Evolutionary conservation across 257 asterid genomes (phyloP).

Genomic region (Craterostigma plantagineum): DNA sequence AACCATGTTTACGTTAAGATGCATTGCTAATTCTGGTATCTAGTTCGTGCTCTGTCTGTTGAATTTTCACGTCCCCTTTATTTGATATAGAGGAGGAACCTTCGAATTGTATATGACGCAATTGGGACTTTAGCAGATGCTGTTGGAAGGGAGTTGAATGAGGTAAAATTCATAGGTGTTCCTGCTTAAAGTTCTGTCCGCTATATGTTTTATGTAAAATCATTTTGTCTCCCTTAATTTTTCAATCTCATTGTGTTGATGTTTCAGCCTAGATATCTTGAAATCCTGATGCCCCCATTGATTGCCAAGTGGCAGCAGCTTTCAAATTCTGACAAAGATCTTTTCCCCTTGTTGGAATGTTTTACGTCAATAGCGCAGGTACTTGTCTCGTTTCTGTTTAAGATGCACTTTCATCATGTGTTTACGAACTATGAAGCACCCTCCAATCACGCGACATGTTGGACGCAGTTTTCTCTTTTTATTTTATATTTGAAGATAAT

Average conservation of each 20-base stretch:
- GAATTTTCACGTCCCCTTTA: slow-evolving; percentile 3
- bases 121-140: slow-evolving; percentile 95
- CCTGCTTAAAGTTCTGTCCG: too few species aligned
- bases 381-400: slow-evolving; percentile 1
- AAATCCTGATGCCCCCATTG: slow-evolving; percentile 92
- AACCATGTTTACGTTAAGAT: too few species aligned
- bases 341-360: slow-evolving; percentile 90
- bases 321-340: slow-evolving; percentile 81
- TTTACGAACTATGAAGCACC: too few species aligned
- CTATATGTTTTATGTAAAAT: too few species aligned
- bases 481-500: too few species aligned
- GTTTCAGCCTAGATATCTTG: slow-evolving; percentile 72
- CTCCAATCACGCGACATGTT: too few species aligned
- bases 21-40: too few species aligned
- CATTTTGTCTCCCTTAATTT: not conserved
- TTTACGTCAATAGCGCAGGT: slow-evolving; percentile 97
- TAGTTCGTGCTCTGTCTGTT: not conserved
- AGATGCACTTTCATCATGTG: too few species aligned
- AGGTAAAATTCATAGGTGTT: slow-evolving; percentile 22
- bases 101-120: slow-evolving; percentile 88
- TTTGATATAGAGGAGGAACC: slow-evolving; percentile 57
- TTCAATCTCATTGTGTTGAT: slow-evolving; percentile 5
- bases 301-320: slow-evolving; percentile 97
- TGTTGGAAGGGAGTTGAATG: slow-evolving; percentile 78
- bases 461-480: too few species aligned